A percentile compares a stretch with the other conserved stretches of the same genome.
These are phyloP conservation scores for Cercophora sp. DNA, from an alignment of 495 filamentous ascomycete genomes.

Conservation along the genomic window DNA sequence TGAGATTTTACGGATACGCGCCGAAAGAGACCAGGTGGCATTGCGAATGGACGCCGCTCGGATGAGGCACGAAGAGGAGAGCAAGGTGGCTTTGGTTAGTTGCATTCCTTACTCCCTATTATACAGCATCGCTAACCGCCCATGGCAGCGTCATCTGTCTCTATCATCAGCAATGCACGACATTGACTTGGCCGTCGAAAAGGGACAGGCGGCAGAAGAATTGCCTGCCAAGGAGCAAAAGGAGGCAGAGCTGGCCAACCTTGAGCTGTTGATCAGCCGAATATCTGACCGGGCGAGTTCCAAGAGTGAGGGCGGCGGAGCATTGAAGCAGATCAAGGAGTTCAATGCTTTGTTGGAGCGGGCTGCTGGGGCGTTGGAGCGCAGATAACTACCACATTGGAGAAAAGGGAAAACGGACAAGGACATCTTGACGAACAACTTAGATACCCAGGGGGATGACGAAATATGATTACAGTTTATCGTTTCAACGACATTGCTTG, in stretches of 20 bases:
- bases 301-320: constrained; percentile 42
- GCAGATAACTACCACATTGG: constrained; percentile 28
- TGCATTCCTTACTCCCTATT: not conserved
- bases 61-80: constrained; percentile 52
- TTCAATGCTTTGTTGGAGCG: constrained; percentile 56
- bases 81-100: constrained; percentile 43
- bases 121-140: constrained; percentile 6
- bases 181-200: constrained; percentile 51
- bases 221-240: constrained; percentile 36
- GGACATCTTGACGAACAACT: too few species aligned
- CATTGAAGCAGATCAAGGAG: constrained; percentile 49
- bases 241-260: constrained; percentile 38
- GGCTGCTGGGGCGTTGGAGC: constrained; percentile 45
- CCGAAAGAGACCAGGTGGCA: constrained; percentile 62
- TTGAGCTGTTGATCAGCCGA: constrained; percentile 47
- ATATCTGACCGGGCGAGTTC: constrained; percentile 44
- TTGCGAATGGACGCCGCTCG: constrained; percentile 67
- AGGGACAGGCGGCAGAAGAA: constrained; percentile 38
- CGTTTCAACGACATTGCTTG: too few species aligned
- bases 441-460: too few species aligned
- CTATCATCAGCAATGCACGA: constrained; percentile 53
- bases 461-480: too few species aligned
- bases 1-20: constrained; percentile 59
- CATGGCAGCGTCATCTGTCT: constrained; percentile 39
- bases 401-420: too few species aligned